These are phyloP conservation scores for Phialophora expanda DNA, from an alignment of 2,329 filamentous ascomycete species.

Conservation along the genomic window DNA sequence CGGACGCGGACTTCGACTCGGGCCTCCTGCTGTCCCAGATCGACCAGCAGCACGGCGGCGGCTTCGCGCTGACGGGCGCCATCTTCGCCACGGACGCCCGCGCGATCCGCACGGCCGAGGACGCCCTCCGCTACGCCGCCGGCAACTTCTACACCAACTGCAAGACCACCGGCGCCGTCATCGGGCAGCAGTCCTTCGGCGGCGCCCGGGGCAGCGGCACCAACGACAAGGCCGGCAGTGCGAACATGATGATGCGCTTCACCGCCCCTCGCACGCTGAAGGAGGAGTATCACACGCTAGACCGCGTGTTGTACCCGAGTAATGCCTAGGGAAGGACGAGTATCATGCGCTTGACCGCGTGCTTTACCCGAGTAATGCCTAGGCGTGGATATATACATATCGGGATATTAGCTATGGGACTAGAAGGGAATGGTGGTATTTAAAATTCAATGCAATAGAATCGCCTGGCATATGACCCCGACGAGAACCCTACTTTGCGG, in stretches of 20 bases:
- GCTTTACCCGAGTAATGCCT: conserved; percentile 36
- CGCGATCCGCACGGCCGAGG: conserved; percentile 69
- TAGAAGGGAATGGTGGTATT: no score
- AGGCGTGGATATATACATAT: not conserved
- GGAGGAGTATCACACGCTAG: conserved; percentile 53
- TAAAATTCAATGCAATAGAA: no score
- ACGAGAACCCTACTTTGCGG: no score
- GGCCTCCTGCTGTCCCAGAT: conserved; percentile 52
- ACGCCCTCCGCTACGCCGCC: conserved; percentile 59
- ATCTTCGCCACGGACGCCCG: conserved; percentile 73
- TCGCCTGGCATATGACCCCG: no score
- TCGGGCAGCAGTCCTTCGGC: conserved; percentile 63
- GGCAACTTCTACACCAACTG: conserved; percentile 66
- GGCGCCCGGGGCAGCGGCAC: conserved; percentile 60
- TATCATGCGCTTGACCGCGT: conserved; percentile 44
- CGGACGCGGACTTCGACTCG: conserved; percentile 58
- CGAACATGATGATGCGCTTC: conserved; percentile 50
- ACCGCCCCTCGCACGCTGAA: conserved; percentile 51
- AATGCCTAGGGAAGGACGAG: conserved; percentile 53
- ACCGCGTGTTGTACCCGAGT: conserved; percentile 36
- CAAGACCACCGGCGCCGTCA: conserved; percentile 62
- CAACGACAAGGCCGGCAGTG: conserved; percentile 63
- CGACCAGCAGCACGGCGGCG: conserved; percentile 65
- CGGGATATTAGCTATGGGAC: no score
- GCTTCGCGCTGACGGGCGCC: conserved; percentile 78